Base-by-base conservation (phyloP, 805 yeast species). In the Millerozyma acaciae region DNA sequence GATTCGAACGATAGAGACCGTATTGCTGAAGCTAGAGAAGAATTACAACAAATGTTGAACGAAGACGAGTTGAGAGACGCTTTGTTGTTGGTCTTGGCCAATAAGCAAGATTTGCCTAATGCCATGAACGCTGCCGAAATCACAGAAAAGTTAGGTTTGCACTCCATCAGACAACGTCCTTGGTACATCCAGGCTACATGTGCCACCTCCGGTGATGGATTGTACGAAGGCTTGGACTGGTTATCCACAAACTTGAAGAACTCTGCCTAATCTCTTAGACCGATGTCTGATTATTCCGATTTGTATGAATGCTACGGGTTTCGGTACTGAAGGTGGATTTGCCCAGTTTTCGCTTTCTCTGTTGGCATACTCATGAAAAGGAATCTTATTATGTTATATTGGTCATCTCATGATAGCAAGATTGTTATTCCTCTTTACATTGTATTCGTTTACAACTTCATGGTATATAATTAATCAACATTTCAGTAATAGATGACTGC, bases 71-170 rank as follows among this genome's bases (percentile, higher is more conserved):
- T 62, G 51, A 53, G 65, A 45, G 63, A 62, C 50, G 67, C 68
- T 19, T 53, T 62, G 41, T 55, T 62, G 44, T 52, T 62, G 47
- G 59, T 62, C 21, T 59, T 62, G 38, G 68, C 68, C 36, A 62
- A 62, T 56, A 62, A 62, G 55, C 68, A 62, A 47, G 68, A 62
- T 45, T 60, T 62, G 49, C 68, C 68, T 30, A 62, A 62, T 47
- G 68, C 68, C 48, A 62, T 62, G 68, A 62, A 60, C 49, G 68
- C 68, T 25, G 66, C 67, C 27, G 68, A 62, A 46, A 60, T 62
- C 43, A 62, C 68, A 34, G 68, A 62, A 46, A 62, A 62, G 52
- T 60, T 62, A 48, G 67, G 68, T 32, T 61, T 62, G 50, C 68
- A 62, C 45, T 57, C 64, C 39, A 62, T 62, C 47, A 55, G 68